These are phyloP conservation scores for Alternaria panax DNA, from an alignment of 2,329 filamentous ascomycete species.

Conservation along the genomic window DNA sequence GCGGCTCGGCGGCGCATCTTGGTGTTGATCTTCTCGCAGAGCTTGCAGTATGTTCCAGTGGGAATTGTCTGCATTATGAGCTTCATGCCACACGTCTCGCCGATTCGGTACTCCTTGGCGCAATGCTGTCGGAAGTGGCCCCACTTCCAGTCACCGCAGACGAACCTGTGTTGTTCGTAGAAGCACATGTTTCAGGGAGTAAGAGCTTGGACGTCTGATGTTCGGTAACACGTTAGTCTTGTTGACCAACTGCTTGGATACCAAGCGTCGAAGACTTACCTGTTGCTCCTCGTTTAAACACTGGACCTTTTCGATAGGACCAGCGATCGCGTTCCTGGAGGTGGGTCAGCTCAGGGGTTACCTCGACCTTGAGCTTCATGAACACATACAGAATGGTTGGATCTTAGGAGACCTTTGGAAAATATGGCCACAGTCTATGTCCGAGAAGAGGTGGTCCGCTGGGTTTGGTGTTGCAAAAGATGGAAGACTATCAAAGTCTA, in stretches of 20 bases:
- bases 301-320: slow-evolving; percentile 33
- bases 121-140: slow-evolving; percentile 91
- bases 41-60: slow-evolving; percentile 73
- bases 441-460: slow-evolving; percentile 32
- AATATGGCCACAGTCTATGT: slow-evolving; percentile 17
- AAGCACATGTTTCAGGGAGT: slow-evolving; percentile 77
- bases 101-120: slow-evolving; percentile 92
- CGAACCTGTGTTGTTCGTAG: slow-evolving; percentile 87
- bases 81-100: slow-evolving; percentile 95
- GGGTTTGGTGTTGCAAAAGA: slow-evolving; percentile 41
- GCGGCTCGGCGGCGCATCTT: slow-evolving; percentile 78
- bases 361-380: slow-evolving; percentile 28
- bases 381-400: slow-evolving; percentile 47
- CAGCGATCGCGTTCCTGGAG: slow-evolving; percentile 25
- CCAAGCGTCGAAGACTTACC: slow-evolving; percentile 38
- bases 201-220: slow-evolving; percentile 40
- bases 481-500: slow-evolving; percentile 32
- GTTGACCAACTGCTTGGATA: slow-evolving; percentile 38
- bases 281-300: slow-evolving; percentile 34
- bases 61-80: slow-evolving; percentile 78
- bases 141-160: slow-evolving; percentile 94
- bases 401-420: slow-evolving; percentile 27
- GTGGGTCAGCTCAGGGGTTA: slow-evolving; percentile 42
- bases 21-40: slow-evolving; percentile 88
- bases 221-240: slow-evolving; percentile 41